Evolutionary conservation across 306 rosid genomes (phyloP), one percentile per base, ranked within the genome.

Genomic region (Inga leiocalycina): DNA sequence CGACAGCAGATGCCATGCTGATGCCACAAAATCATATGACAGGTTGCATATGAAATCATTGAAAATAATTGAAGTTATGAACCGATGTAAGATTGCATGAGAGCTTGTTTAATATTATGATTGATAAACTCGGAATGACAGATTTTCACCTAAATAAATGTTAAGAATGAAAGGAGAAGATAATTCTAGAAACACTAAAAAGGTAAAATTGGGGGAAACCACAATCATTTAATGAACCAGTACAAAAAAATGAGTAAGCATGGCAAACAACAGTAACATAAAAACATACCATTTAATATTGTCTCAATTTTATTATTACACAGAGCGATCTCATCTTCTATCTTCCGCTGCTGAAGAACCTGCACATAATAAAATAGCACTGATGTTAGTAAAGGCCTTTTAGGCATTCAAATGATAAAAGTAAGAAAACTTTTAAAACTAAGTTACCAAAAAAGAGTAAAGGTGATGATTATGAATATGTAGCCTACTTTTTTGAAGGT

Each of bases 301-400:
- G 84, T 90, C 81, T 86, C 85, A 76, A 94, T 85, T 59, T 85
- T 87, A 84, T 81, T 82, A 82, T 94, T 93, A 56, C 90, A 91
- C 64, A 39, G 72, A 43, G 94, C 94, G 57, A 92, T 93, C 82
- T 91, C 90, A 52, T 91, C 96, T 78, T 89, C 94, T 84, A 91
- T 77, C 67, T 61, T 16, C 74, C 91, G 93, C 77, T 88, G 94
- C 85, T 88, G 91, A 79, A 90, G 86, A 67, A 90, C 90, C 98
- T 92, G 91, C 87, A 79, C 27, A 85, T 76, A 75, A 44, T 71
- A 73, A 86, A 90, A 80, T 52, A 78, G 62, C 80, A 66, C 72
- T 45, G 45, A 79, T 32, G 48, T 75, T 73, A 71, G 73, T 52
- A 46, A 67, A 48, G 4, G 69, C 32, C 56, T 75, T 84, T 44